These are phyloP conservation scores for Rhexocercosporidium sp. DNA, from an alignment of 2,329 filamentous ascomycete species.

Conservation along the genomic window DNA sequence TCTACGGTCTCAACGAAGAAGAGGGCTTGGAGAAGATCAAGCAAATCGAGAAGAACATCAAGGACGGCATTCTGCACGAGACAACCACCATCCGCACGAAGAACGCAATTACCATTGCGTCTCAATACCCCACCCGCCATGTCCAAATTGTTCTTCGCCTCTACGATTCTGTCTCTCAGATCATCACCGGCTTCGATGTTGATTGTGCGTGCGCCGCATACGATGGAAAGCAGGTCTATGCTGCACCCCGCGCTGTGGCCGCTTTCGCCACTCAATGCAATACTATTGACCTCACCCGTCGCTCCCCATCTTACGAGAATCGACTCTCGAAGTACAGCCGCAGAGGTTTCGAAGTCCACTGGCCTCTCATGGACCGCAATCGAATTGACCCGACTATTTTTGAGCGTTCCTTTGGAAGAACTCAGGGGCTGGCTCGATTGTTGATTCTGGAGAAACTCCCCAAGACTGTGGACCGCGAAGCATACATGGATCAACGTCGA, in stretches of 20 bases:
- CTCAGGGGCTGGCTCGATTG: slow-evolving; percentile 77
- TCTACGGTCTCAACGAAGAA: slow-evolving; percentile 80
- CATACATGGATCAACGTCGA: slow-evolving; percentile 64
- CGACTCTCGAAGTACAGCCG: slow-evolving; percentile 85
- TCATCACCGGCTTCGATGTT: slow-evolving; percentile 87
- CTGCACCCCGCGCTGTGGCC: slow-evolving; percentile 75
- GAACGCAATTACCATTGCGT: slow-evolving; percentile 84
- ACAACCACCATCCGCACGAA: slow-evolving; percentile 85
- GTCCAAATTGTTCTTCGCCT: slow-evolving; percentile 84
- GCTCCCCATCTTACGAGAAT: slow-evolving; percentile 87
- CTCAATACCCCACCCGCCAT: slow-evolving; percentile 82
- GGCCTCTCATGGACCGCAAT: slow-evolving; percentile 75
- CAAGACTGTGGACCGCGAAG: slow-evolving; percentile 67
- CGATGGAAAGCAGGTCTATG: slow-evolving; percentile 80
- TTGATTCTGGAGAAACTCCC: slow-evolving; percentile 82
- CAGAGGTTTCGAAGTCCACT: slow-evolving; percentile 84
- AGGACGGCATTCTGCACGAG: slow-evolving; percentile 80
- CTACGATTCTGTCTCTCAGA: slow-evolving; percentile 83
- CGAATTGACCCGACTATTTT: slow-evolving; percentile 85
- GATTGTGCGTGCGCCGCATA: slow-evolving; percentile 84
- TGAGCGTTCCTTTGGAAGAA: slow-evolving; percentile 78
- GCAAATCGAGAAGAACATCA: slow-evolving; percentile 76
- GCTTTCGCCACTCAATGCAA: slow-evolving; percentile 86
- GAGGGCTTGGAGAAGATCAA: slow-evolving; percentile 84
- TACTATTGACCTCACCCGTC: slow-evolving; percentile 76